Percentiles rank a stretch among this genome's conserved stretches.
These are phyloP conservation scores for Ustilago xerochloae DNA, from an alignment of 1,284 basidiomycete genomes.

Conservation along the genomic window DNA sequence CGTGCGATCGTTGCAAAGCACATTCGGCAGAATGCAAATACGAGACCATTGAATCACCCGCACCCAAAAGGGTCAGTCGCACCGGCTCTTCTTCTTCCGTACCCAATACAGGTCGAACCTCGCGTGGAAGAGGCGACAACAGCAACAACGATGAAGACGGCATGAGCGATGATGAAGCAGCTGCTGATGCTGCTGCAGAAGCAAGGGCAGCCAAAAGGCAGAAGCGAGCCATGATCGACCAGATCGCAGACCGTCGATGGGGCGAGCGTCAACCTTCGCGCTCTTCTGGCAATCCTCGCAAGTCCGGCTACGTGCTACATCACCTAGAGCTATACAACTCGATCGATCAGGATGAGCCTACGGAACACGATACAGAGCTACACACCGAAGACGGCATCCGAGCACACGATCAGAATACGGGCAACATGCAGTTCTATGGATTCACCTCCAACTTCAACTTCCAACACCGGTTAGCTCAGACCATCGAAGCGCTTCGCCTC, in stretches of 20 bases:
- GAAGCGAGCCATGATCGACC: slow-evolving; percentile 47
- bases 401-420: slow-evolving; percentile 47
- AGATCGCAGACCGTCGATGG: slow-evolving; percentile 40
- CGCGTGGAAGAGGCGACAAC: slow-evolving; percentile 15
- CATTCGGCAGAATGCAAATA: slow-evolving; percentile 49
- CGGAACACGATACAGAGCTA: slow-evolving; percentile 26
- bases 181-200: slow-evolving; percentile 13
- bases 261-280: slow-evolving; percentile 26
- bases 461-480: slow-evolving; percentile 46
- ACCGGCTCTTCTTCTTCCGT: slow-evolving; percentile 21
- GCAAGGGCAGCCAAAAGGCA: slow-evolving; percentile 34
- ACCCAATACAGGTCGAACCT: slow-evolving; percentile 4
- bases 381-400: slow-evolving; percentile 48
- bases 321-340: slow-evolving; percentile 45
- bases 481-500: slow-evolving; percentile 36
- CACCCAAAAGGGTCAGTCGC: slow-evolving; percentile 23
- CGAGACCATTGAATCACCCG: slow-evolving; percentile 37
- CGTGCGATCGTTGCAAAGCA: slow-evolving; percentile 48
- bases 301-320: slow-evolving; percentile 35
- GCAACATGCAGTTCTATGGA: slow-evolving; percentile 52
- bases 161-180: slow-evolving; percentile 16
- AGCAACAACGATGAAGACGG: neutral
- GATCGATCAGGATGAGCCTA: slow-evolving; percentile 39
- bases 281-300: slow-evolving; percentile 20
- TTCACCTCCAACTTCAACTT: slow-evolving; percentile 55